phyloP scores from a whole-genome alignment of 2,329 filamentous ascomycete species.

The Cordyceps farinosa region DNA sequence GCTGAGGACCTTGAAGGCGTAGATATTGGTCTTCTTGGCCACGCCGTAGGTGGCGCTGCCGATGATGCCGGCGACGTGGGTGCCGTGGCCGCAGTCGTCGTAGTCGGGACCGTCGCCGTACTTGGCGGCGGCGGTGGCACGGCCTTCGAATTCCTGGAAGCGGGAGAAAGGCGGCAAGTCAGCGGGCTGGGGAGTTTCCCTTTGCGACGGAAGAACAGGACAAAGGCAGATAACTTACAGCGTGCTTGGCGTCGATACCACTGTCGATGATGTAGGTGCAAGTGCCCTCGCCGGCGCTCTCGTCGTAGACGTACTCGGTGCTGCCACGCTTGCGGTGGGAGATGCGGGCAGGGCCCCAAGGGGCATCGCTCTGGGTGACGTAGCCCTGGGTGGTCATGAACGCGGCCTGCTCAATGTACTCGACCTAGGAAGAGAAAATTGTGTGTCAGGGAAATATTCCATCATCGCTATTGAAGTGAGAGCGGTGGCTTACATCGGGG shows the following conservation, averaged over 20 bases:
- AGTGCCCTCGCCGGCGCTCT: slow-evolving; percentile 31
- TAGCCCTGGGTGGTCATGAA: slow-evolving; percentile 25
- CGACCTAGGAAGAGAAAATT: slow-evolving; percentile 21
- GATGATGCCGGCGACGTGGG: slow-evolving; percentile 54
- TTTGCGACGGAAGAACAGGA: not conserved
- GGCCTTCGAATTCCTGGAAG: slow-evolving; percentile 41
- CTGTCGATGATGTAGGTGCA: slow-evolving; percentile 42
- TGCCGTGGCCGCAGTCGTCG: slow-evolving; percentile 54
- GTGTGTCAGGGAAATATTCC: not conserved
- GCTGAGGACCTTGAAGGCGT: slow-evolving; percentile 52
- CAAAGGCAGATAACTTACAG: slow-evolving; percentile 23
- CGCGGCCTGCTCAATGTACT: slow-evolving; percentile 35
- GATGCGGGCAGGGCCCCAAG: slow-evolving; percentile 34
- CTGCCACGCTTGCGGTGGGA: slow-evolving; percentile 26
- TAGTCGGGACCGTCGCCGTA: slow-evolving; percentile 38
- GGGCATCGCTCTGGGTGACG: slow-evolving; percentile 30
- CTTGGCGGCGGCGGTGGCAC: slow-evolving; percentile 45
- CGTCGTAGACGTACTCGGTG: slow-evolving; percentile 31
- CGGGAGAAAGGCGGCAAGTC: no score
- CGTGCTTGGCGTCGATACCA: slow-evolving; percentile 32
- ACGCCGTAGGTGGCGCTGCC: slow-evolving; percentile 54
- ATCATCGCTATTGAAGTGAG: not conserved
- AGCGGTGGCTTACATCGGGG: slow-evolving; percentile 12
- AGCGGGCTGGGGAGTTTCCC: no score
- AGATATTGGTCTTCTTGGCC: slow-evolving; percentile 49